phyloP scores from a whole-genome alignment of 352 stramenopile species.

The Globisporangium splendens region DNA sequence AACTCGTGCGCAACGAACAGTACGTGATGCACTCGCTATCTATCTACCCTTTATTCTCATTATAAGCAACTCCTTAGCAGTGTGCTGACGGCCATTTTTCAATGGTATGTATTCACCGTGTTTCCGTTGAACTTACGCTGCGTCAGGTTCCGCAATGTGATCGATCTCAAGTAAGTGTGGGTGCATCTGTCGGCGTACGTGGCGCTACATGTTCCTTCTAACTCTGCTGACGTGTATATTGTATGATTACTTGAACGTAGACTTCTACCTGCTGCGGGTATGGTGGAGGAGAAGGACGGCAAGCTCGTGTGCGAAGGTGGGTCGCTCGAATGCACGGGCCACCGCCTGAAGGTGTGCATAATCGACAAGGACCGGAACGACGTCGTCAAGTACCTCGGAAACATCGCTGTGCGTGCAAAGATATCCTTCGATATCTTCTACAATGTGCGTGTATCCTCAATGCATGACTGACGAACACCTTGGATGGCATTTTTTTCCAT shows the following conservation, averaged over 20 bases:
- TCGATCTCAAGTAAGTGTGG: slow-evolving; percentile 63
- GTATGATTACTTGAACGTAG: slow-evolving; percentile 18
- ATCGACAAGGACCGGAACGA: slow-evolving; percentile 72
- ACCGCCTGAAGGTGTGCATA: slow-evolving; percentile 67
- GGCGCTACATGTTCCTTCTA: too few relatives aligned
- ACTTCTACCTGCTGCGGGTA: slow-evolving; percentile 67
- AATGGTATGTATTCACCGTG: neutral
- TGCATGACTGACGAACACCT: neutral
- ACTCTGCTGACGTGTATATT: neutral
- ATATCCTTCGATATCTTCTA: neutral
- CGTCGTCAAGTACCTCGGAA: slow-evolving; percentile 72
- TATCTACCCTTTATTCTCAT: too few relatives aligned
- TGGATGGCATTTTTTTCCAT: neutral
- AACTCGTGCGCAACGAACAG: slow-evolving; percentile 64
- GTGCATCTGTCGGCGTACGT: too few relatives aligned
- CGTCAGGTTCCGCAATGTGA: slow-evolving; percentile 61
- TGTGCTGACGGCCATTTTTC: neutral
- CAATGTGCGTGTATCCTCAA: neutral
- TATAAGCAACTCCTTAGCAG: too few relatives aligned
- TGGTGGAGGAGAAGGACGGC: slow-evolving; percentile 60
- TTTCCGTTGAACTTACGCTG: slow-evolving; percentile 1
- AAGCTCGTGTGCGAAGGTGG: slow-evolving; percentile 60
- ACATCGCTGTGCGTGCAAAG: slow-evolving; percentile 47
- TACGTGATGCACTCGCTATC: slow-evolving; percentile 16
- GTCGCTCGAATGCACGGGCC: slow-evolving; percentile 65